Base-by-base conservation (phyloP, 2,329 filamentous ascomycete genomes). In the Hypomyces perniciosus region DNA sequence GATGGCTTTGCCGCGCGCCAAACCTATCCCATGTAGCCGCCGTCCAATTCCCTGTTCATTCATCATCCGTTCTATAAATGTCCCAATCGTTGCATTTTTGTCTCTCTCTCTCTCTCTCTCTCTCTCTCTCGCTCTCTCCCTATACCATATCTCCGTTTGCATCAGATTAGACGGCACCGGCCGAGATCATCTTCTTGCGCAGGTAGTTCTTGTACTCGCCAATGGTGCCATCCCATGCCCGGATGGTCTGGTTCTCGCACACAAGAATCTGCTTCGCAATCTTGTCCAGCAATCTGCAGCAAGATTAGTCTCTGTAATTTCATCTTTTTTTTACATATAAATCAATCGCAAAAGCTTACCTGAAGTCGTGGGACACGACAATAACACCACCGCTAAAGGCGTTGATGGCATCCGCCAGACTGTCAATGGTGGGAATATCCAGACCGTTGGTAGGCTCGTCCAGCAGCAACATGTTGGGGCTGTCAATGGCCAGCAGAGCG, bases 181-280 rank as follows among this genome's bases (percentile, higher is more conserved):
- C 75, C 42, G 82, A 81, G 66, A 96, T 76, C 93, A 99, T 99
- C 89, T 97, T 97, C 85, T 97, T 97, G 69, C 92, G 86, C 65
- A 99, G 81, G 75, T 96, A 84, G 76, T 95, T 88, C 88, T 99
- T 99, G 88, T 99, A 99, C 54, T 90, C 85, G 61, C 85, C 86
- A 65, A 99, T 99, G 58, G 74, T 76, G 63, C 92, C 92, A 57
- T 92, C 85, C 93, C 93, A 99, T 64, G 83, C 75, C 62, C 80
- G 84, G 62, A 97, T 90, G 10, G 90, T 91, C 81, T 91, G 90
- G 84, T 99, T 90, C 77, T 99, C 93, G 74, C 95, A 99, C 51
- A 99, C 93, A 75, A 99, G 84, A 72, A 99, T 99, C 72, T 99
- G 90, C 81, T 99, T 99, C 62, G 93, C 93, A 70, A 99, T 97